Base-by-base conservation (phyloP, 768 basidiomycete species). In the Russula vinacea region DNA sequence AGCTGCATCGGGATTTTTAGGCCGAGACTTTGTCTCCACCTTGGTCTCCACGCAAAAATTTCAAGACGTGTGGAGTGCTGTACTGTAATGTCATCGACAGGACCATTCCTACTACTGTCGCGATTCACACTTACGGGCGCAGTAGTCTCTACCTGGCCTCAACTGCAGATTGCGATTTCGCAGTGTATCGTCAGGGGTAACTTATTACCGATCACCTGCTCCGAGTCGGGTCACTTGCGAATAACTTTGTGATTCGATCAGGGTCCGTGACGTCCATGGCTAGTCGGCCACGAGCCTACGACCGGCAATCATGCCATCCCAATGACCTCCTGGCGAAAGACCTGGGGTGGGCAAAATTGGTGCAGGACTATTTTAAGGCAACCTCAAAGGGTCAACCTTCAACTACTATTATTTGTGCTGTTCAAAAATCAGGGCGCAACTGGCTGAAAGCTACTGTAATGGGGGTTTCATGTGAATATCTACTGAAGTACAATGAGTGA, bases 401-500 rank as follows among this genome's bases (percentile, higher is more conserved):
- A 6, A 51, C 11, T 56, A 3, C 32, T 58, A 58, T n/a, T 53
- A 63, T 63, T 26, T 53, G 47, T 58, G 32, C n/a, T 50, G 13
- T 58, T 45, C 50, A 16, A 44, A 35, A 13, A 53, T 53, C 35
- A 44, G 35, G 54, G 35, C 32, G n/a, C n/a, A 39, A 52, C 45
- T 26, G 17, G 53, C 22, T 17, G 42, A 49, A 55, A 39, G 9
- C 24, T 58, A 40, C 24, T 22, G 56, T 53, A 52, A 37, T 49
- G 33, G 49, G 54, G 35, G 16, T 35, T 39, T 58, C 24, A 6
- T 56, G 58, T 55, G 40, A 59, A 64, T 64, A 64, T 39, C 47
- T 49, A 55, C 37, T 9, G 55, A 52, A 60, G 55, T 64, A 56
- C 58, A 64, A 50, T 56, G 52, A 40, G 54, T 22, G 58, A 55